These are phyloP conservation scores for Austropuccinia psidii DNA, from an alignment of 1,284 basidiomycete genomes.

Conservation along the genomic window DNA sequence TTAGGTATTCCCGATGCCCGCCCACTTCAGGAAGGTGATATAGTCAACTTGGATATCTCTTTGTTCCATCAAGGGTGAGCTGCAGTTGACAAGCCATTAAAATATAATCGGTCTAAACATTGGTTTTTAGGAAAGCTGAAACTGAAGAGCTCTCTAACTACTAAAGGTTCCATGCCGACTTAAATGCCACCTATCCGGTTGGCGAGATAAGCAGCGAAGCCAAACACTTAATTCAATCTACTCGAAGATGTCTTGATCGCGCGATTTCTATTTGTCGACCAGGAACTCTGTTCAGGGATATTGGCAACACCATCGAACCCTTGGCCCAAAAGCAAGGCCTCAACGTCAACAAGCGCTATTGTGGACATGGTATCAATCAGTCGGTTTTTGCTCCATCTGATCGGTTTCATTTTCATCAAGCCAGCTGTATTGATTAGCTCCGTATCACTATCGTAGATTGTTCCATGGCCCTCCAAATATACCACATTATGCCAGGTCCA, in stretches of 20 bases:
- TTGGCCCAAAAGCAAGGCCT: slow-evolving; percentile 70
- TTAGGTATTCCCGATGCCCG: slow-evolving; percentile 79
- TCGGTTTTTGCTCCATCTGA: background rate
- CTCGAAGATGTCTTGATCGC: slow-evolving; percentile 71
- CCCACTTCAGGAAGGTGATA: slow-evolving; percentile 79
- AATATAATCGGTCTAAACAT: too few species aligned
- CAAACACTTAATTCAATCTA: slow-evolving; percentile 67
- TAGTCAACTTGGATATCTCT: slow-evolving; percentile 72
- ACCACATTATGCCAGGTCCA: slow-evolving; percentile 50
- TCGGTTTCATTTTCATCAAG: slow-evolving; percentile 58
- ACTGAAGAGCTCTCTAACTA: slow-evolving; percentile 53
- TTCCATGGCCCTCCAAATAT: slow-evolving; percentile 50
- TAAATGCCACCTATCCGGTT: slow-evolving; percentile 79
- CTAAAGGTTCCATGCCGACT: slow-evolving; percentile 70
- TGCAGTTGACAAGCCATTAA: background rate
- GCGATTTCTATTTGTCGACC: slow-evolving; percentile 56
- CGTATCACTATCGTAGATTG: slow-evolving; percentile 55
- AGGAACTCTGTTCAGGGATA: slow-evolving; percentile 51
- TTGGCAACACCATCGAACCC: slow-evolving; percentile 61
- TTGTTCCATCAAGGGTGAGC: slow-evolving; percentile 50
- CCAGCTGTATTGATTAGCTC: background rate
- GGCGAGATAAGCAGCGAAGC: slow-evolving; percentile 76
- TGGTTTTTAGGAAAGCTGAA: slow-evolving; percentile 47
- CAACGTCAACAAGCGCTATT: slow-evolving; percentile 76
- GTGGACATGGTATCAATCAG: slow-evolving; percentile 81